Percentiles rank a stretch among this genome's conserved stretches.
phyloP scores from a whole-genome alignment of 192 early-diverging fungal species.

The Physocladia obscura region DNA sequence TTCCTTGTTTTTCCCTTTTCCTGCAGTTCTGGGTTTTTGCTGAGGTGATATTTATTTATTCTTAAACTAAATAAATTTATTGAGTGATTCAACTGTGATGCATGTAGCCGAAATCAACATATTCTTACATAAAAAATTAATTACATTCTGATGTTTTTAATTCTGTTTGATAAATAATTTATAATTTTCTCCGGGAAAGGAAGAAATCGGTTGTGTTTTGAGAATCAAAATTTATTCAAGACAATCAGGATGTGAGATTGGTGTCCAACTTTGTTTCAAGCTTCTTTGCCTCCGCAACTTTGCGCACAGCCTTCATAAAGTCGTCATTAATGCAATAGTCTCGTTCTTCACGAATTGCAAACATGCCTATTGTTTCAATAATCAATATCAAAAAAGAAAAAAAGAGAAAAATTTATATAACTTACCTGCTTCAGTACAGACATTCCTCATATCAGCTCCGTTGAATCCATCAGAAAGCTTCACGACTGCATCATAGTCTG shows the following conservation, averaged over 20 bases:
- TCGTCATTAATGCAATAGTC: constrained; percentile 97
- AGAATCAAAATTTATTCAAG: background rate
- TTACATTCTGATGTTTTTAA: no score
- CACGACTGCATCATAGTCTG: constrained; percentile 96
- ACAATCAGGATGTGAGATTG: constrained; percentile 7
- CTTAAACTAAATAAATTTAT: no score
- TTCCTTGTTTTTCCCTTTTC: no score
- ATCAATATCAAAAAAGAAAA: constrained; percentile 1
- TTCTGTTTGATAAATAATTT: no score
- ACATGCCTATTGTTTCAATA: constrained; percentile 74
- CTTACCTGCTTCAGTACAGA: constrained; percentile 95
- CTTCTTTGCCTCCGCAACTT: constrained; percentile 97
- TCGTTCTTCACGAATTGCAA: constrained; percentile 98
- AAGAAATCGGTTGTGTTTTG: no score
- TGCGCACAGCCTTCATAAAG: constrained; percentile 99
- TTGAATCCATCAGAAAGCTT: constrained; percentile 99
- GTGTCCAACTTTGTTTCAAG: constrained; percentile 55
- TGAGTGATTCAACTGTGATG: no score
- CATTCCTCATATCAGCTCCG: constrained; percentile 97
- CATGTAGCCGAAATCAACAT: no score
- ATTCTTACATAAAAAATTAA: no score
- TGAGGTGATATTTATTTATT: no score
- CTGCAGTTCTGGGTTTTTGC: no score
- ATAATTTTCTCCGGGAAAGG: no score
- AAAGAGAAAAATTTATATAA: constrained; percentile 16